Base-by-base conservation (phyloP, 345 rosid genomes). In the Eucalyptus camaldulensis region DNA sequence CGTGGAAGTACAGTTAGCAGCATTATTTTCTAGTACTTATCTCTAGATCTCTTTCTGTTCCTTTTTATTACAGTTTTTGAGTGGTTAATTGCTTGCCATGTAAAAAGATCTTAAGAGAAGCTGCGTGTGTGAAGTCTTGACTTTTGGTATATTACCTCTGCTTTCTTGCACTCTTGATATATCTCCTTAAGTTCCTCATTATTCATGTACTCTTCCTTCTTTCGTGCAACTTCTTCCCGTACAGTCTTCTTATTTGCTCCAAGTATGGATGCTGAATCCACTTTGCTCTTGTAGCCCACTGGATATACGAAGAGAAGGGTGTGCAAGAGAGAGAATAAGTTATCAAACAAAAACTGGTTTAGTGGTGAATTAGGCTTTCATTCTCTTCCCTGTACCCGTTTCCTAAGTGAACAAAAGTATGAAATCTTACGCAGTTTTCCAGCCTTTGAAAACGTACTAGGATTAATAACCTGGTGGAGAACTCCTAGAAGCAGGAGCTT, bases 381-480 rank as follows among this genome's bases (percentile, higher is more conserved):
- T 19, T 87, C 15, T 51, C 51, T 89, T 87, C 50, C n/a, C 37
- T 25, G 7, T 45, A 33, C 8, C 13, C 22, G 12, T n/a, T 58
- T 88, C 60, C 87, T 47, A 10, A 53, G 80, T n/a, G 54, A 44
- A 86, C 50, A 92, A 11, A 90, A 85, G 81, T 56, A 85, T 8
- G 37, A 91, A 91, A 44, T 87, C 93, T 92, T 90, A 91, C 91
- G 12, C 58, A 90, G 89, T 89, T 91, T 93, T 40, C 90, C 89
- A 91, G 93, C 90, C 80, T 62, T 89, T 92, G 94, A 91, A 76
- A 94, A 94, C 95, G 87, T 94, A 92, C 94, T 94, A 88, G 96
- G 97, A 89, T 90, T 95, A 93, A 87, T 92, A 94, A 95, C 92
- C 94, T 94, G 96, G 91, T 92, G 96, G 89, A 95, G 92, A 88